Percentiles rank a stretch among this genome's conserved stretches.
These are phyloP conservation scores for Plantago ovata DNA, from an alignment of 257 asterid genomes.

Conservation along the genomic window DNA sequence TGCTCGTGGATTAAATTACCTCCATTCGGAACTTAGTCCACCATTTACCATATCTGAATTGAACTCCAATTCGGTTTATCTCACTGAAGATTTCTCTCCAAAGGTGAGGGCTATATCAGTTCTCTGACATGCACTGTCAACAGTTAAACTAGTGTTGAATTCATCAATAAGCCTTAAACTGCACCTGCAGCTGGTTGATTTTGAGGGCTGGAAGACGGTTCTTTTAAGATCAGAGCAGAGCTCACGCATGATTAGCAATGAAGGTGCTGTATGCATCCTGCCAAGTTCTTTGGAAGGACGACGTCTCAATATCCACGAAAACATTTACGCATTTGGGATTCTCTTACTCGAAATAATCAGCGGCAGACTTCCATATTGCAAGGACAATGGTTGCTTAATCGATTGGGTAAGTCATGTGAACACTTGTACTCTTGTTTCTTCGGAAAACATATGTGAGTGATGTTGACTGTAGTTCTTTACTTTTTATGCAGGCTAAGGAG, in stretches of 20 bases:
- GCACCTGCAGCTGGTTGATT: conserved; percentile 53
- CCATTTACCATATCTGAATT: conserved; percentile 63
- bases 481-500: conserved; percentile 66
- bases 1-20: conserved; percentile 71
- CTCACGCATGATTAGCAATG: conserved; percentile 37
- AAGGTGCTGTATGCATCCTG: conserved; percentile 39
- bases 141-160: too few species aligned
- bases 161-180: background rate
- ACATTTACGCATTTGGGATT: conserved; percentile 62
- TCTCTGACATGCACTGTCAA: too few species aligned
- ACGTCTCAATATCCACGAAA: conserved; percentile 48
- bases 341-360: conserved; percentile 74
- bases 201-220: conserved; percentile 59
- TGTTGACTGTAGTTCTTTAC: background rate
- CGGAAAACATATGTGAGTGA: background rate
- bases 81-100: conserved; percentile 94
- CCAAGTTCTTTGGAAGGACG: conserved; percentile 38
- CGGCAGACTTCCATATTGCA: conserved; percentile 60
- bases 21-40: conserved; percentile 64
- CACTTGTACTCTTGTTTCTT: background rate
- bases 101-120: conserved; percentile 44
- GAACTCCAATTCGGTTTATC: conserved; percentile 60
- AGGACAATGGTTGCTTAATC: conserved; percentile 67
- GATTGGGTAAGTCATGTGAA: conserved; percentile 61
- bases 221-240: conserved; percentile 43